A percentile compares a stretch with the other conserved stretches of the same genome.
Evolutionary conservation across 2,329 filamentous ascomycete species (phyloP).

Genomic region (Ramularia collo-cygni): DNA sequence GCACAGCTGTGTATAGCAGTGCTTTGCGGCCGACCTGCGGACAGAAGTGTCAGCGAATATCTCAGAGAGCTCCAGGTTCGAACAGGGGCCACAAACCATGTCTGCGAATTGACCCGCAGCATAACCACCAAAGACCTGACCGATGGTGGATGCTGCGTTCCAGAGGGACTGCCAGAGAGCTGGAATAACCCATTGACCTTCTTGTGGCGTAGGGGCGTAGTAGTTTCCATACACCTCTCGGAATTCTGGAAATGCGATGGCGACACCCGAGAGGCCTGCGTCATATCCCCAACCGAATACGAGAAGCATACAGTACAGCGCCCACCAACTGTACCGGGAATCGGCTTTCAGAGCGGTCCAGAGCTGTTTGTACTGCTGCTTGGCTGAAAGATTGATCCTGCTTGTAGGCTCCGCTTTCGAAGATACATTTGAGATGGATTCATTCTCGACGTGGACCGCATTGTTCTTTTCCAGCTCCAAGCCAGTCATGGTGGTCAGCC

Average conservation of each 20-base stretch:
- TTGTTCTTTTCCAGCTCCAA: constrained; percentile 13
- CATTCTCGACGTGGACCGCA: constrained; percentile 12
- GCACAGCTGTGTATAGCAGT: constrained; percentile 18
- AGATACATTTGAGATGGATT: constrained; percentile 12
- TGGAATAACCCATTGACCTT: constrained; percentile 28
- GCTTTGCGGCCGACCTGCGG: constrained; percentile 20
- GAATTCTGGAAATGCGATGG: constrained; percentile 33
- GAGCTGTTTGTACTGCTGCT: constrained; percentile 22
- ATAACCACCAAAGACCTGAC: constrained; percentile 22
- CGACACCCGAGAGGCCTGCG: constrained; percentile 32
- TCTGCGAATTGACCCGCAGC: constrained; percentile 25
- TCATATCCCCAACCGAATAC: constrained; percentile 35
- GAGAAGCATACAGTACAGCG: constrained; percentile 23
- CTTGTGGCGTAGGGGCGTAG: constrained; percentile 18
- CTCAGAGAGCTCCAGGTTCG: too few species aligned
- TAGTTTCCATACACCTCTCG: constrained; percentile 31
- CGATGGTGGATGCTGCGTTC: constrained; percentile 34
- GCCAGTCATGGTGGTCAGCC: constrained; percentile 6
- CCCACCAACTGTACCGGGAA: constrained; percentile 20
- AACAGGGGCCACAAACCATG: too few species aligned
- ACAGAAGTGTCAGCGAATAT: too few species aligned
- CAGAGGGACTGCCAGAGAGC: constrained; percentile 35
- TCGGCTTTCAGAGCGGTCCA: constrained; percentile 23
- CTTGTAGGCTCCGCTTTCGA: constrained; percentile 7
- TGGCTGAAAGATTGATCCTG: constrained; percentile 17